Conservation (phyloP, 805 yeast species). For the Hanseniaspora guilliermondii region DNA sequence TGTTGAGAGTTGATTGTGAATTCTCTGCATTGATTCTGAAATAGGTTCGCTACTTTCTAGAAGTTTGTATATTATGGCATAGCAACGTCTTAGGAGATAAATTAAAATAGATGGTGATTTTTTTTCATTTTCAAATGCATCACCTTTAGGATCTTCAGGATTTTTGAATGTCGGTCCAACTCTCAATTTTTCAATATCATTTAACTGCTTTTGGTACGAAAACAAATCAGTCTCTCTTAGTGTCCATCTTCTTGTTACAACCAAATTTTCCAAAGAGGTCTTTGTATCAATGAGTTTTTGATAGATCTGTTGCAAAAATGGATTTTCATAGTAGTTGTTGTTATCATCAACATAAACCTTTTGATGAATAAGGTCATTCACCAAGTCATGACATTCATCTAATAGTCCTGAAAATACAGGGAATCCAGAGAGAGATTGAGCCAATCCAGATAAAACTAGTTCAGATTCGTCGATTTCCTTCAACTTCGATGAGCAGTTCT, state of each 20-base stretch:
- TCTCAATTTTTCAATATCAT: conserved; percentile 61
- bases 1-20: conserved; percentile 86
- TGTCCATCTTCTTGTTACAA: conserved; percentile 94
- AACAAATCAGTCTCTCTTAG: conserved; percentile 90
- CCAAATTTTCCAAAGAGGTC: conserved; percentile 62
- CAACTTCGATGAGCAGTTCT: conserved; percentile 13
- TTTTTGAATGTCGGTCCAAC: conserved; percentile 46
- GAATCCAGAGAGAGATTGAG: conserved; percentile 31
- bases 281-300: conserved; percentile 52
- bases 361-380: conserved; percentile 50
- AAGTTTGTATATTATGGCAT: conserved; percentile 77
- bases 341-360: conserved; percentile 18
- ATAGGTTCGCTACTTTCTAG: conserved; percentile 92
- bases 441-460: conserved; percentile 17
- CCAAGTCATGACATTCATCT: conserved; percentile 69
- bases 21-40: conserved; percentile 80
- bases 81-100: conserved; percentile 78
- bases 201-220: conserved; percentile 62
- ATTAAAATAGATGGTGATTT: conserved; percentile 53
- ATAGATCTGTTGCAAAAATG: conserved; percentile 47
- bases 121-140: conserved; percentile 23
- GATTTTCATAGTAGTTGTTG: conserved; percentile 32
- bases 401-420: conserved; percentile 56
- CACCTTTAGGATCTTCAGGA: conserved; percentile 12
- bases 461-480: conserved; percentile 15